Conservation (phyloP, 2,329 filamentous ascomycete species). For the Aspergillus niger region DNA sequence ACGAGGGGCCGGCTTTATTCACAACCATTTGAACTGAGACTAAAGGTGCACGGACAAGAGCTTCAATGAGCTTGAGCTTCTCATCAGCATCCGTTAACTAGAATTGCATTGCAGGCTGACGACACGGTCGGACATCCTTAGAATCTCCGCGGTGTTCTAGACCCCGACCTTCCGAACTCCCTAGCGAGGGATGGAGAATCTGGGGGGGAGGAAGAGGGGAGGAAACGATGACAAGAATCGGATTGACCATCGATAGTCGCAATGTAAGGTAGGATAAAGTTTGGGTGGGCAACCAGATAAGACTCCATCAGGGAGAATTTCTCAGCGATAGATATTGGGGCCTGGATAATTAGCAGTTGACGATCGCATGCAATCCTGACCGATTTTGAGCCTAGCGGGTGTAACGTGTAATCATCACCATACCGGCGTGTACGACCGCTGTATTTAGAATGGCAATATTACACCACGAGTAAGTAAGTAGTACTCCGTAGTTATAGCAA, state of each 20-base stretch:
- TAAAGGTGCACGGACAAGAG: not conserved
- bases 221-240: not conserved
- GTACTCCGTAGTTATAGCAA: too few relatives aligned
- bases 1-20: not conserved
- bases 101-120: not conserved
- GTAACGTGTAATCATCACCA: not conserved
- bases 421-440: not conserved
- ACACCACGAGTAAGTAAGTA: too few relatives aligned
- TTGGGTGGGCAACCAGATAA: not conserved
- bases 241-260: not conserved
- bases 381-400: not conserved
- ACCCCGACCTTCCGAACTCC: not conserved
- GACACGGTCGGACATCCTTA: not conserved
- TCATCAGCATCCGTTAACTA: not conserved
- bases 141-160: constrained; percentile 1
- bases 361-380: not conserved
- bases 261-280: not conserved
- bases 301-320: not conserved
- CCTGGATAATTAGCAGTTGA: too few relatives aligned
- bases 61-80: not conserved
- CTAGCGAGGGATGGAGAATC: not conserved
- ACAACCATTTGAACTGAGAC: not conserved
- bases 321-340: not conserved
- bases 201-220: not conserved
- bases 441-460: not conserved